phyloP scores from a whole-genome alignment of 345 rosid species.

The Rhizophora mangle region DNA sequence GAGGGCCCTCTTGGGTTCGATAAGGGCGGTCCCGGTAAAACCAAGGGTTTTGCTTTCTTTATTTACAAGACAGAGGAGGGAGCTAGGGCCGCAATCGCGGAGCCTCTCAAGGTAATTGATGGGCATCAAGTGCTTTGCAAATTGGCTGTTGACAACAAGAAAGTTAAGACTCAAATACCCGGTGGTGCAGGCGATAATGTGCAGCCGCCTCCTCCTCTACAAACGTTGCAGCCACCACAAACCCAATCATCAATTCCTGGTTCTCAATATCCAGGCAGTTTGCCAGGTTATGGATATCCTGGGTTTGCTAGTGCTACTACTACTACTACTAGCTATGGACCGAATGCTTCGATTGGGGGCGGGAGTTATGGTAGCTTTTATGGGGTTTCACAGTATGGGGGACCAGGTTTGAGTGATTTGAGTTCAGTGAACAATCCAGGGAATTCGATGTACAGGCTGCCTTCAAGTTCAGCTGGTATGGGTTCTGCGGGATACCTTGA shows the following conservation, averaged over 20 bases:
- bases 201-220: slow-evolving; percentile 9
- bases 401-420: slow-evolving; percentile 17
- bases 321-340: slow-evolving; percentile 12
- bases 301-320: not conserved
- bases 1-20: slow-evolving; percentile 52
- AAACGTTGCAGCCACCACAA: slow-evolving; percentile 7
- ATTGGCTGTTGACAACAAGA: slow-evolving; percentile 30
- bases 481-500: slow-evolving; percentile 26
- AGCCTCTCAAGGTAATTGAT: slow-evolving; percentile 37
- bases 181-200: not conserved
- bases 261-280: slow-evolving; percentile 8
- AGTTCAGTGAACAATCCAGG: slow-evolving; percentile 22
- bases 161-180: slow-evolving; percentile 16
- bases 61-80: slow-evolving; percentile 44
- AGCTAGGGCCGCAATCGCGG: slow-evolving; percentile 36
- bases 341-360: slow-evolving; percentile 18
- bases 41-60: slow-evolving; percentile 42
- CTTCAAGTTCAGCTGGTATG: slow-evolving; percentile 18
- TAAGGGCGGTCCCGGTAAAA: slow-evolving; percentile 32
- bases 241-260: slow-evolving; percentile 13
- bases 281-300: slow-evolving; percentile 20
- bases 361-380: slow-evolving; percentile 22
- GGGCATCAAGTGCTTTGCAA: slow-evolving; percentile 41
- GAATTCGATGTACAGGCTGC: slow-evolving; percentile 27
- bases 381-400: slow-evolving; percentile 27